Percentiles rank a stretch among this genome's conserved stretches.
These are phyloP conservation scores for Plasmopara halstedii DNA, from an alignment of 352 stramenopile species.

Conservation along the genomic window DNA sequence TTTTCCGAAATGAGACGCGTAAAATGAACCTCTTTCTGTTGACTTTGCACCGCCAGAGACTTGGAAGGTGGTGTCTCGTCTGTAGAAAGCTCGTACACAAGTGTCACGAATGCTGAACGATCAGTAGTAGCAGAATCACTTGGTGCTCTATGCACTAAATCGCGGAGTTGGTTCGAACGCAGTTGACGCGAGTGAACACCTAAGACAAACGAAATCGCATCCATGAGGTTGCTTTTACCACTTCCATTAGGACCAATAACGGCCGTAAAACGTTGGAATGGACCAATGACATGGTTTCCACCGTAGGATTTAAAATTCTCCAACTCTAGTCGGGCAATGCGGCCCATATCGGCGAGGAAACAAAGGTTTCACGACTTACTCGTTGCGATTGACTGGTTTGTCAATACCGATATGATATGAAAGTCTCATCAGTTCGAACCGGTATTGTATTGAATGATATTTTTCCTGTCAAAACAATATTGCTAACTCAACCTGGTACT, in stretches of 20 bases:
- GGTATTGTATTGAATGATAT: no score
- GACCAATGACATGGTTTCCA: constrained; percentile 89
- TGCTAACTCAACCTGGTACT: no score
- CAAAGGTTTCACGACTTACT: background rate
- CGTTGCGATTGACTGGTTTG: background rate
- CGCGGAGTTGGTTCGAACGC: constrained; percentile 92
- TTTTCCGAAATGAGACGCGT: constrained; percentile 89
- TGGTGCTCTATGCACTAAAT: constrained; percentile 89
- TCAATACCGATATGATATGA: background rate
- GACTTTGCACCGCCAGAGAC: constrained; percentile 8
- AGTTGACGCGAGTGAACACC: constrained; percentile 95
- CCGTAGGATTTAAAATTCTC: constrained; percentile 99
- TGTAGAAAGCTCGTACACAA: constrained; percentile 88
- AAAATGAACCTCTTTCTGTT: constrained; percentile 80
- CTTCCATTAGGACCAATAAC: constrained; percentile 97
- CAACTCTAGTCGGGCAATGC: constrained; percentile 92
- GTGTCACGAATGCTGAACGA: constrained; percentile 84
- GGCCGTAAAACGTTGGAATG: constrained; percentile 97
- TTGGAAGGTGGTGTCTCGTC: constrained; percentile 47
- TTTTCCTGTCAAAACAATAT: no score
- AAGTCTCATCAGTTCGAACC: no score
- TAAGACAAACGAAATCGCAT: constrained; percentile 97
- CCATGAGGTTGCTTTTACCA: constrained; percentile 92
- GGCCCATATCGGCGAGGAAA: constrained; percentile 51
- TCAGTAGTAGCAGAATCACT: constrained; percentile 32